Conservation (phyloP, 139 green algal species). For the Volvox reticuliferus region DNA sequence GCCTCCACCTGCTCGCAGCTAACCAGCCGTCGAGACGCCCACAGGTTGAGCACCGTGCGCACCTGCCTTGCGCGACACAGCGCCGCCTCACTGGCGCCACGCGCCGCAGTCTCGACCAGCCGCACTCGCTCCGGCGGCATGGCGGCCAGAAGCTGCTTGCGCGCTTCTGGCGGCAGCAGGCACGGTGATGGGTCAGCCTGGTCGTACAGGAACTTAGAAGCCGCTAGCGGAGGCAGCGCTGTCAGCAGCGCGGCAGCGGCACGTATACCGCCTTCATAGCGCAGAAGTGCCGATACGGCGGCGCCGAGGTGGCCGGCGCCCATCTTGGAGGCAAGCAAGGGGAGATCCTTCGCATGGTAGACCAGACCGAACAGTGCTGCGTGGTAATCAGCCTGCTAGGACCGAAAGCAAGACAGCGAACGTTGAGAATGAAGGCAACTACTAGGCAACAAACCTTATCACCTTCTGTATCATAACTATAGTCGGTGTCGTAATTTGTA, state of each 20-base stretch:
- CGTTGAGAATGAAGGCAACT: no score
- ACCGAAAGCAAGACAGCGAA: no score
- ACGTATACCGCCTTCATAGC: neutral
- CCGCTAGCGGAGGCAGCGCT: slow-evolving; percentile 21
- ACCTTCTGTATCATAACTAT: no score
- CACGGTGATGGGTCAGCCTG: slow-evolving; percentile 15
- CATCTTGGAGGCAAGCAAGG: slow-evolving; percentile 27
- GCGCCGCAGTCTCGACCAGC: slow-evolving; percentile 18
- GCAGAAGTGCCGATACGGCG: neutral
- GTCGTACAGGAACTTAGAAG: slow-evolving; percentile 46
- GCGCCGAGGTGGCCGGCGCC: neutral
- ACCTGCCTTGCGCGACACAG: slow-evolving; percentile 44
- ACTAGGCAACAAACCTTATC: no score
- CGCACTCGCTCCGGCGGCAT: slow-evolving; percentile 6
- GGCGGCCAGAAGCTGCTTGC: slow-evolving; percentile 14
- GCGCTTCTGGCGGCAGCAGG: slow-evolving; percentile 44
- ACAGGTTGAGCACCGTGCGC: slow-evolving; percentile 49
- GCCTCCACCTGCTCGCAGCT: slow-evolving; percentile 10
- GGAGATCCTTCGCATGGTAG: neutral
- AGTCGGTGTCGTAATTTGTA: no score
- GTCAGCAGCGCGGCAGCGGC: slow-evolving; percentile 34
- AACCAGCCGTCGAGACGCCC: slow-evolving; percentile 29
- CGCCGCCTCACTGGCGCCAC: slow-evolving; percentile 30
- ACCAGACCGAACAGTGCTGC: slow-evolving; percentile 31
- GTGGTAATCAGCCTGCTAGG: slow-evolving; percentile 15